phyloP scores from a whole-genome alignment of 768 basidiomycete genomes.

The Pisolithus tinctorius region DNA sequence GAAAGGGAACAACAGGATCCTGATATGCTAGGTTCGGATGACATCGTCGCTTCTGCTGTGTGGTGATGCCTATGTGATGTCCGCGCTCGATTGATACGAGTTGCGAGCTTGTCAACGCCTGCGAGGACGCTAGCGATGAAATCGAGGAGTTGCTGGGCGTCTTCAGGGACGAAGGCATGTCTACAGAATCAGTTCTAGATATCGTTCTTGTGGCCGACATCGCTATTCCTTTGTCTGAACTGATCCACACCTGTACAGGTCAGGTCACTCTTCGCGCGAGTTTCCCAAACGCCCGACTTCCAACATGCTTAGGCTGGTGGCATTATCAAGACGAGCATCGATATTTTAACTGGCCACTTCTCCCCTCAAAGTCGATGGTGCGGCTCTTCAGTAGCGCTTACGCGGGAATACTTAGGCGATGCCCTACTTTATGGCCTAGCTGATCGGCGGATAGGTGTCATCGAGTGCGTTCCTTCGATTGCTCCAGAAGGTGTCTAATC shows the following conservation, averaged over 20 bases:
- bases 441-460: too few relatives aligned
- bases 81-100: conserved; percentile 13
- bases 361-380: too few relatives aligned
- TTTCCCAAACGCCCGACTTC: conserved; percentile 10
- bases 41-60: conserved; percentile 33
- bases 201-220: conserved; percentile 31
- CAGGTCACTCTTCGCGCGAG: conserved; percentile 24
- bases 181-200: conserved; percentile 44
- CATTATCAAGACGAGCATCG: conserved; percentile 16
- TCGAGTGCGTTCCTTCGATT: too few relatives aligned
- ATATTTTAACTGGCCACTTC: conserved; percentile 23
- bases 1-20: not conserved
- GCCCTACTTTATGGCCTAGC: too few relatives aligned
- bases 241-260: conserved; percentile 8
- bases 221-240: not conserved
- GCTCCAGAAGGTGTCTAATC: too few relatives aligned
- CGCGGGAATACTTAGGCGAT: too few relatives aligned
- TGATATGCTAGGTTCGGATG: conserved; percentile 2
- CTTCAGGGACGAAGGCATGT: conserved; percentile 21
- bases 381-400: too few relatives aligned
- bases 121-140: conserved; percentile 18
- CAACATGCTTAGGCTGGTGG: conserved; percentile 15
- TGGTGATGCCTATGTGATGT: conserved; percentile 43
- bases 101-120: conserved; percentile 42
- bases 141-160: conserved; percentile 21